Evolutionary conservation across 2,329 filamentous ascomycete genomes (phyloP).

Genomic region (Hypoxylon sp.): DNA sequence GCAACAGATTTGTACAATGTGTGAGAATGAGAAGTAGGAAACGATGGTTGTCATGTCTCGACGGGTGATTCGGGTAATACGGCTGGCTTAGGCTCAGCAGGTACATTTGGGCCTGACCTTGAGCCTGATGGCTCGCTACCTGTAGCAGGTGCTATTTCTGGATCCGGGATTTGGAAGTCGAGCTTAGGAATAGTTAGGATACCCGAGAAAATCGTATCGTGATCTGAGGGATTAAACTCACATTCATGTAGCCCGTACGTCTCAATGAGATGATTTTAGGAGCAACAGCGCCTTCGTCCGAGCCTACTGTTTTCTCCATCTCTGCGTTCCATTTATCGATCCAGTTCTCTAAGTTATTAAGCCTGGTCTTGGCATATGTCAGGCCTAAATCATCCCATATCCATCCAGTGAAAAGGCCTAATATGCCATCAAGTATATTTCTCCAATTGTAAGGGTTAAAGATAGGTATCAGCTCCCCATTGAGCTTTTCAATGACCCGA

Average conservation of each 20-base stretch:
- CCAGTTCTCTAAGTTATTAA: constrained; percentile 82
- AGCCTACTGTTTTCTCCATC: constrained; percentile 69
- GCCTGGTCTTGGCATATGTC: constrained; percentile 79
- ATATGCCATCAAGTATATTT: constrained; percentile 82
- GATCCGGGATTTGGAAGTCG: constrained; percentile 86
- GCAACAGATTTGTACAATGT: constrained; percentile 30
- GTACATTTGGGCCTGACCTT: constrained; percentile 51
- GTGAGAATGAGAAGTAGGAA: neutral
- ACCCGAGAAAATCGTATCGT: neutral
- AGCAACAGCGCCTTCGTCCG: constrained; percentile 65
- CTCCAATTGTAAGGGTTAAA: constrained; percentile 84
- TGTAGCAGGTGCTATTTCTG: constrained; percentile 73
- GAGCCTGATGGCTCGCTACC: constrained; percentile 60
- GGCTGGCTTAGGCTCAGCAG: constrained; percentile 34
- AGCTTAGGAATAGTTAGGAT: constrained; percentile 65
- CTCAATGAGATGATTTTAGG: constrained; percentile 85
- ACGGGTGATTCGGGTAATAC: constrained; percentile 29
- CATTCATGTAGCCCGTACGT: constrained; percentile 88
- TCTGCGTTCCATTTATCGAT: constrained; percentile 89
- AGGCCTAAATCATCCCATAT: constrained; percentile 92
- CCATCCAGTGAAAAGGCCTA: constrained; percentile 91
- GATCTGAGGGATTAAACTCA: constrained; percentile 59
- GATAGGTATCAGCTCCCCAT: constrained; percentile 79
- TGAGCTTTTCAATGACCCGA: constrained; percentile 83
- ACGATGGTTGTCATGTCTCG: constrained; percentile 15